Evolutionary conservation across 1,139 yeast species (phyloP).

Genomic region (Debaryomyces coudertii): DNA sequence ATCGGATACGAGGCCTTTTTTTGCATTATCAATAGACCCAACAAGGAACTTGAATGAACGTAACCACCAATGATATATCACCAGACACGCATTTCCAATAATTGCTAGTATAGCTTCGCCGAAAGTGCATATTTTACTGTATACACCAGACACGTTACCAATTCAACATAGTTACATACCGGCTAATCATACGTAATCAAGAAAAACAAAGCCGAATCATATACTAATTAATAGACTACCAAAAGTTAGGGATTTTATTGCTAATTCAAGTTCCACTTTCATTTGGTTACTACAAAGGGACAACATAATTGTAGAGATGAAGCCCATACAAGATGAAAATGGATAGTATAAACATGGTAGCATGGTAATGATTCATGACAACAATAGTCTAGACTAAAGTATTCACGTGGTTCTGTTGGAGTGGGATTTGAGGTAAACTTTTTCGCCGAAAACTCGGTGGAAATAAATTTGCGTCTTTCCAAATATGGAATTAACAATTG

Average conservation of each 20-base stretch:
- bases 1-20: not conserved
- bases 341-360: too few relatives aligned
- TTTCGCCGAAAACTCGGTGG: slow-evolving; percentile 39
- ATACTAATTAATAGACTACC: not conserved
- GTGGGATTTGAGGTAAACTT: slow-evolving; percentile 2
- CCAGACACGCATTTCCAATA: not conserved
- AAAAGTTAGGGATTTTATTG: too few relatives aligned
- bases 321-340: too few relatives aligned
- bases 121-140: slow-evolving; percentile 1
- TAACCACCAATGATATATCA: not conserved
- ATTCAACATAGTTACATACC: not conserved
- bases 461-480: slow-evolving; percentile 8
- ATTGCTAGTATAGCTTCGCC: not conserved
- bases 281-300: too few relatives aligned
- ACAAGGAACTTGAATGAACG: not conserved
- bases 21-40: not conserved
- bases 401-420: slow-evolving; percentile 4
- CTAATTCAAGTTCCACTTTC: too few relatives aligned
- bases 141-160: not conserved
- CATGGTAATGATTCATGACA: too few relatives aligned
- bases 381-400: not conserved
- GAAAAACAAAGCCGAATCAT: not conserved
- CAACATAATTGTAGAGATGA: too few relatives aligned
- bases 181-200: not conserved
- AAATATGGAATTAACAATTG: slow-evolving; percentile 5